phyloP scores from a whole-genome alignment of 305 asterid species.

The Fraxinus nigra region DNA sequence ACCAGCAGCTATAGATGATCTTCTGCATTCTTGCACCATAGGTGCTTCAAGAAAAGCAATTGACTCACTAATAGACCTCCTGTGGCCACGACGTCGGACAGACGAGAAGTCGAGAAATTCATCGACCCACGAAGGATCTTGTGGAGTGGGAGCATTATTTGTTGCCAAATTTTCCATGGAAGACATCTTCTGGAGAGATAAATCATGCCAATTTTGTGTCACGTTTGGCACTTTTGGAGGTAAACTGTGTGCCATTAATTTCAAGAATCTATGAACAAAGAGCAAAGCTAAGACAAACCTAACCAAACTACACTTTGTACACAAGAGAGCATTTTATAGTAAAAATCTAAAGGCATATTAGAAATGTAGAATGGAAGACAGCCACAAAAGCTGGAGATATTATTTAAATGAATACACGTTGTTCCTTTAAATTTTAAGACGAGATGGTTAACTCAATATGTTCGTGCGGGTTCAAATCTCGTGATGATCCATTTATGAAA shows the following conservation, averaged over 20 bases:
- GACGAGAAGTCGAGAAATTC: constrained; percentile 82
- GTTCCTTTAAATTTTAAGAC: not conserved
- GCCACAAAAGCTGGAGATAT: constrained; percentile 22
- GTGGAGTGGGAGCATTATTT: not conserved
- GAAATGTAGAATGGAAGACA: constrained; percentile 26
- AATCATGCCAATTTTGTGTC: constrained; percentile 54
- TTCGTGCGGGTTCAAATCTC: not conserved
- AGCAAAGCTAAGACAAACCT: not conserved
- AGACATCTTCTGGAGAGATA: constrained; percentile 35
- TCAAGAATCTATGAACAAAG: not conserved
- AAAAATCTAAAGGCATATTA: constrained; percentile 27
- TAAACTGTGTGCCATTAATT: constrained; percentile 66
- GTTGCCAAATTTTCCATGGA: constrained; percentile 33
- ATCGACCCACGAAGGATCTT: constrained; percentile 58
- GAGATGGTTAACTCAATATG: not conserved
- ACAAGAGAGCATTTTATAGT: constrained; percentile 15
- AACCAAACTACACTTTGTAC: constrained; percentile 31
- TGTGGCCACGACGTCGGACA: constrained; percentile 54
- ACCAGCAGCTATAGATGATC: constrained; percentile 27
- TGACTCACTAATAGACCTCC: constrained; percentile 74
- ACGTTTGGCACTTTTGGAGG: constrained; percentile 77
- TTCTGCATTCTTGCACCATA: constrained; percentile 61
- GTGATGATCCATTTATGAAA: not conserved
- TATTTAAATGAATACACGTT: not conserved
- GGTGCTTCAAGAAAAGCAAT: constrained; percentile 72